Percentiles rank a stretch among this genome's conserved stretches.
Conservation (phyloP, 2,329 filamentous ascomycete species). For the Ascosphaera apis region DNA sequence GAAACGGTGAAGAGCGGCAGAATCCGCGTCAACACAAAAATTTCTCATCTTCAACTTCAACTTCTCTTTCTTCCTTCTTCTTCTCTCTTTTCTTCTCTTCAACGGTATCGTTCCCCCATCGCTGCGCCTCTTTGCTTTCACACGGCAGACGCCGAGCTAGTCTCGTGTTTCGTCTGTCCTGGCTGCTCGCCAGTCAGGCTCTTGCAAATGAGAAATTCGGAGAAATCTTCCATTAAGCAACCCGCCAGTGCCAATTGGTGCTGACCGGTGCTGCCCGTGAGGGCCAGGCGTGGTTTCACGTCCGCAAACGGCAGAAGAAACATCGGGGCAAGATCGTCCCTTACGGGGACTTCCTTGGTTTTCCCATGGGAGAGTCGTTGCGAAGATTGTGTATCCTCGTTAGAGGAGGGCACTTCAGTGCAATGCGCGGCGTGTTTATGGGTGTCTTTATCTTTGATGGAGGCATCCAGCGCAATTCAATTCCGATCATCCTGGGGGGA, state of each 20-base stretch:
- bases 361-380: constrained; percentile 79
- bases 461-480: constrained; percentile 44
- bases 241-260: constrained; percentile 18
- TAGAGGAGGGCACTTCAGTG: constrained; percentile 58
- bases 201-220: constrained; percentile 95
- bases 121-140: constrained; percentile 91
- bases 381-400: constrained; percentile 53
- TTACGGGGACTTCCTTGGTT: constrained; percentile 11
- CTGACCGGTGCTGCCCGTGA: constrained; percentile 46
- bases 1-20: too few species aligned
- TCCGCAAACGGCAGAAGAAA: constrained; percentile 87
- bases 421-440: constrained; percentile 66
- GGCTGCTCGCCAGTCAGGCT: constrained; percentile 4
- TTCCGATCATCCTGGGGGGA: constrained; percentile 81
- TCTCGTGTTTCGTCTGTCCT: constrained; percentile 4
- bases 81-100: constrained; percentile 19
- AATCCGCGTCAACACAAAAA: background rate
- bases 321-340: constrained; percentile 33
- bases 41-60: background rate
- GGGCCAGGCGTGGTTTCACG: constrained; percentile 63
- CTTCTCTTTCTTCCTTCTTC: constrained; percentile 8
- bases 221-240: constrained; percentile 56
- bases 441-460: constrained; percentile 13
- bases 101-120: constrained; percentile 63
- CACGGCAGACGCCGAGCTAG: constrained; percentile 29